Evolutionary conservation across 2,329 filamentous ascomycete genomes (phyloP).

Genomic region (Aureobasidium lini): DNA sequence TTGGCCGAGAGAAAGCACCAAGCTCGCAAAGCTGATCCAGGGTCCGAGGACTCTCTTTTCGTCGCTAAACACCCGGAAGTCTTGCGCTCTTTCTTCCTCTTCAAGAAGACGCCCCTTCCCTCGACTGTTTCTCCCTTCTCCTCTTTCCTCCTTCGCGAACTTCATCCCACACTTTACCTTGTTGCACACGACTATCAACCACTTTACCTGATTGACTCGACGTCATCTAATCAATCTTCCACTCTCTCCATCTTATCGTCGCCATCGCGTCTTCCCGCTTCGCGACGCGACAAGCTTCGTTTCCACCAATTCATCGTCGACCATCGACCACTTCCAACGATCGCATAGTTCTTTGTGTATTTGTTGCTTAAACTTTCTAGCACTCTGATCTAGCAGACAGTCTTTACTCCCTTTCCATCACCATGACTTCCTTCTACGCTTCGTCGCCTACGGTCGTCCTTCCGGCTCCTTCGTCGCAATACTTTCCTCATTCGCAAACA

Average conservation of each 20-base stretch:
- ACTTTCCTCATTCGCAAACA: slow-evolving; percentile 24
- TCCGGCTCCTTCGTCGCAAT: slow-evolving; percentile 32
- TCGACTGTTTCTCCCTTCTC: background rate
- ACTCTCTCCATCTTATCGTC: slow-evolving; percentile 5
- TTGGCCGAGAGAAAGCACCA: background rate
- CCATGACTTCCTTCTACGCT: slow-evolving; percentile 31
- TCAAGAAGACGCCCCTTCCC: background rate
- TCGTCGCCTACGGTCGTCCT: slow-evolving; percentile 42
- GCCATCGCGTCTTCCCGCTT: slow-evolving; percentile 5
- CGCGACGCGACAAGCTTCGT: slow-evolving; percentile 12
- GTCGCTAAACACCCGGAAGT: background rate
- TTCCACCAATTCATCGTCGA: background rate
- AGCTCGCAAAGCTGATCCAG: background rate
- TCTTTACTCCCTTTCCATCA: slow-evolving; percentile 23
- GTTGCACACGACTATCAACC: background rate
- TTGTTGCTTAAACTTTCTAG: background rate
- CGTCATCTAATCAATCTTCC: slow-evolving; percentile 12
- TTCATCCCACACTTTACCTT: background rate
- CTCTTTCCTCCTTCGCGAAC: background rate
- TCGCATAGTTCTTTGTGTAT: background rate
- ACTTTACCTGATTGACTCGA: background rate
- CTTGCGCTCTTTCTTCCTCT: slow-evolving; percentile 1
- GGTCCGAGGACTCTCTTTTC: background rate
- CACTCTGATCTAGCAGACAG: slow-evolving; percentile 16
- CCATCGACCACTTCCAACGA: background rate